Conservation (phyloP, 2,329 filamentous ascomycete genomes). For the Cordyceps tenuipes region DNA sequence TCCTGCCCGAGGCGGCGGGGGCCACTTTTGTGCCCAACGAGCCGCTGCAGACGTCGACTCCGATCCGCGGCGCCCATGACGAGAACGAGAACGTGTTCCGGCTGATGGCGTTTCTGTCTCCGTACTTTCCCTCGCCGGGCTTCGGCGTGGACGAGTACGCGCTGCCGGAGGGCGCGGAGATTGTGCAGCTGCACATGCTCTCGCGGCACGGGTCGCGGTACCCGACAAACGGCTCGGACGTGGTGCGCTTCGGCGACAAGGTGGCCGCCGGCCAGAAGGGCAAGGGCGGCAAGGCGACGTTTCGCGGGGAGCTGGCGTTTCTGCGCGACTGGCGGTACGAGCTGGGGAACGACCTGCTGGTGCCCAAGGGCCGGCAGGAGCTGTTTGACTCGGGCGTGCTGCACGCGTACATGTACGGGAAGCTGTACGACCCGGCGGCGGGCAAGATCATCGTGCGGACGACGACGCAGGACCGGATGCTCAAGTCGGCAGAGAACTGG, state of each 20-base stretch:
- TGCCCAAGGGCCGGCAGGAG: conserved; percentile 65
- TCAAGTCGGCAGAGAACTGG: conserved; percentile 70
- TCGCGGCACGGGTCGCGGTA: conserved; percentile 68
- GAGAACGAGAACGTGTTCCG: conserved; percentile 60
- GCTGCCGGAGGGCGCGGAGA: conserved; percentile 56
- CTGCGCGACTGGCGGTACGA: conserved; percentile 61
- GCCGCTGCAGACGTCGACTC: conserved; percentile 62
- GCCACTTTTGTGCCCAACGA: conserved; percentile 58
- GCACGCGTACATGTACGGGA: conserved; percentile 65
- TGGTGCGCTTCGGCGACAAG: conserved; percentile 46
- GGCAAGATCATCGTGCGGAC: conserved; percentile 63
- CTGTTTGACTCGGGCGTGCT: conserved; percentile 59
- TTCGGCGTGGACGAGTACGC: conserved; percentile 69
- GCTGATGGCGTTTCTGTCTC: conserved; percentile 57
- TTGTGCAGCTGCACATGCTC: conserved; percentile 63
- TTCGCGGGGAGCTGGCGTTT: conserved; percentile 54
- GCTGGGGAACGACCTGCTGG: conserved; percentile 63
- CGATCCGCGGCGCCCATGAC: conserved; percentile 50
- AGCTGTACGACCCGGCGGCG: conserved; percentile 59
- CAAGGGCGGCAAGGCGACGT: conserved; percentile 42
- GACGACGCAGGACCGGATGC: conserved; percentile 70
- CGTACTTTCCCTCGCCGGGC: conserved; percentile 63
- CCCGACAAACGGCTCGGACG: conserved; percentile 52
- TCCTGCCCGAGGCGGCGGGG: conserved; percentile 51
- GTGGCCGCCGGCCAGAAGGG: conserved; percentile 45